phyloP scores from a whole-genome alignment of 1,284 basidiomycete genomes.

The Ustilago trichophora region DNA sequence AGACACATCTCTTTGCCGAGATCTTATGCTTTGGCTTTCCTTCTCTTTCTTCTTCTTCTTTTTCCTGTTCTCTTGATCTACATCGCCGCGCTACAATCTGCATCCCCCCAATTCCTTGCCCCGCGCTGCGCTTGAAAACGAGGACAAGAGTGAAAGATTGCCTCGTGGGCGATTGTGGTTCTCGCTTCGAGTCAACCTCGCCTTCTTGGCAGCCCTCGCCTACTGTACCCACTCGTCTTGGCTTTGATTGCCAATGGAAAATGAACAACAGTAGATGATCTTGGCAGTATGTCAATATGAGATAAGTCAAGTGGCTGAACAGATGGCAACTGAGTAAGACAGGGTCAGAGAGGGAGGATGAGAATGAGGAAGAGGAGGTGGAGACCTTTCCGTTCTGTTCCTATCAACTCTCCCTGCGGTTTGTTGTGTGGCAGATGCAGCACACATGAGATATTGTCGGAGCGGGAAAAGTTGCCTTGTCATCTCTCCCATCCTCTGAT shows the following conservation, averaged over 20 bases:
- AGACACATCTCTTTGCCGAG: not conserved
- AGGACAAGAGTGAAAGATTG: not conserved
- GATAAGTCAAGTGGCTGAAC: not conserved
- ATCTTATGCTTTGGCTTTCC: no score
- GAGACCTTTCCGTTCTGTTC: slow-evolving; percentile 5
- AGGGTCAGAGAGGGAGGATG: no score
- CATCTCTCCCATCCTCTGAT: not conserved
- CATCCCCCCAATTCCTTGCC: no score
- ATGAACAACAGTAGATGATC: no score
- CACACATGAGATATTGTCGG: slow-evolving; percentile 7
- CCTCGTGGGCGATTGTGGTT: not conserved
- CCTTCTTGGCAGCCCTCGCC: slow-evolving; percentile 1
- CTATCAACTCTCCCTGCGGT: slow-evolving; percentile 1
- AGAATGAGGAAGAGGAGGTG: no score
- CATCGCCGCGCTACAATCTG: not conserved
- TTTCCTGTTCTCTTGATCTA: not conserved
- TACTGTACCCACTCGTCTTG: no score
- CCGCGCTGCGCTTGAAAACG: no score
- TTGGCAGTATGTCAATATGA: not conserved
- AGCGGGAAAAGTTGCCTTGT: not conserved
- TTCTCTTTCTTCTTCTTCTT: not conserved
- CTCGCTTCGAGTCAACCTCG: not conserved
- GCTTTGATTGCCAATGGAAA: no score
- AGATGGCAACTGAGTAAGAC: no score
- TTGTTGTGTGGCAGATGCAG: slow-evolving; percentile 1